A percentile compares a stretch with the other conserved stretches of the same genome.
Conservation (phyloP, 768 basidiomycete genomes). For the Pulveroboletus sp. region DNA sequence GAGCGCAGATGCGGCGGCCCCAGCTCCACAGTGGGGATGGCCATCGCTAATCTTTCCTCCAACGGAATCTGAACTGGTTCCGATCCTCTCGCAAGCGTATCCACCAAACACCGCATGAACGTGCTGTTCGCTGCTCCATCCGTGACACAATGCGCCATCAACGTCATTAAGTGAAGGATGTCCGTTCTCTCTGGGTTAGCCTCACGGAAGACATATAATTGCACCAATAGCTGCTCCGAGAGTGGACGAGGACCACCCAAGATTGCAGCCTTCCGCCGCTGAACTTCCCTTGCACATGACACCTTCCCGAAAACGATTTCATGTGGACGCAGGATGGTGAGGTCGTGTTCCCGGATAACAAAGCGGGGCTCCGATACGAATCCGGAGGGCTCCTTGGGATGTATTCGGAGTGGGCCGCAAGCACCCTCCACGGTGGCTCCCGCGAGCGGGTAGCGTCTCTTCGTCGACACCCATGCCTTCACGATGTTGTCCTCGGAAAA, state of each 20-base stretch:
- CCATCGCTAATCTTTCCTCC: slow-evolving; percentile 38
- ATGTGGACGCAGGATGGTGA: slow-evolving; percentile 26
- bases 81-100: slow-evolving; percentile 28
- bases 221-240: slow-evolving; percentile 39
- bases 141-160: slow-evolving; percentile 46
- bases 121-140: slow-evolving; percentile 46
- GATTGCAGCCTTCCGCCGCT: slow-evolving; percentile 26
- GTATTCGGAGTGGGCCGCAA: neutral
- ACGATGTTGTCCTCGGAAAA: slow-evolving; percentile 35
- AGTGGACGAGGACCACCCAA: slow-evolving; percentile 35
- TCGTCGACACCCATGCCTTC: slow-evolving; percentile 45
- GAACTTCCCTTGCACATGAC: slow-evolving; percentile 34
- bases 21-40: slow-evolving; percentile 38
- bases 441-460: slow-evolving; percentile 49
- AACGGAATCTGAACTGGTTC: slow-evolving; percentile 19
- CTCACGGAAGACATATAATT: slow-evolving; percentile 38
- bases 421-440: slow-evolving; percentile 38
- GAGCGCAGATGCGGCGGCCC: slow-evolving; percentile 24
- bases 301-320: slow-evolving; percentile 38
- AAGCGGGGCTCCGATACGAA: slow-evolving; percentile 29
- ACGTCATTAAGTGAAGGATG: slow-evolving; percentile 39
- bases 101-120: slow-evolving; percentile 41
- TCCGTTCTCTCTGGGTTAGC: slow-evolving; percentile 30
- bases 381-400: neutral
- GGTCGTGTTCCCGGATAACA: slow-evolving; percentile 35